A percentile compares a stretch with the other conserved stretches of the same genome.
Conservation (phyloP, 2,329 filamentous ascomycete species). For the Bipolaris victoriae region DNA sequence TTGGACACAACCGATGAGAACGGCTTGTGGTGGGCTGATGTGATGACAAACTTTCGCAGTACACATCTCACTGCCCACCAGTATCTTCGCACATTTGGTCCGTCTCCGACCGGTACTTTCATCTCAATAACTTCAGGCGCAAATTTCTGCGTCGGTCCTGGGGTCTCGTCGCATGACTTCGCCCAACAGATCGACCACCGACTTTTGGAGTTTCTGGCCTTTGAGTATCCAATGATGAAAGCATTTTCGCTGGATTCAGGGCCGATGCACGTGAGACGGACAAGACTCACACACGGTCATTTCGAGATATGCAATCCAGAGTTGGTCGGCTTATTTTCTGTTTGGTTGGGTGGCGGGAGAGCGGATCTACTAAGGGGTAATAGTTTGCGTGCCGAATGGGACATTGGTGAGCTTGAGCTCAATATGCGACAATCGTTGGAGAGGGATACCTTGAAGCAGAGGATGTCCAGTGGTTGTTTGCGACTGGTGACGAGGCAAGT, state of each 20-base stretch:
- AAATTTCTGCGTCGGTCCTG: background rate
- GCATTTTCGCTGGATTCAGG: background rate
- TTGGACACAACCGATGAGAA: background rate
- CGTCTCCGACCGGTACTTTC: constrained; percentile 3
- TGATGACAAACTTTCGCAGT: constrained; percentile 17
- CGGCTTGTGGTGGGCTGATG: constrained; percentile 11
- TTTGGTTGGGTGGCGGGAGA: constrained; percentile 1
- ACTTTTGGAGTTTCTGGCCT: background rate
- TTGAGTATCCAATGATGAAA: background rate
- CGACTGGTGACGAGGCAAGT: background rate
- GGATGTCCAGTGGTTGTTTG: background rate
- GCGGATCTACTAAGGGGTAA: constrained; percentile 1
- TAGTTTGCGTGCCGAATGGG: background rate
- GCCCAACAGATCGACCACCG: background rate
- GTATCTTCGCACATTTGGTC: constrained; percentile 14
- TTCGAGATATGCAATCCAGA: background rate
- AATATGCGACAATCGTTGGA: background rate
- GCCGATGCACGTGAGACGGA: background rate
- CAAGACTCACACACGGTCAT: background rate
- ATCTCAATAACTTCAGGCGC: background rate
- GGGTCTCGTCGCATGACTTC: background rate
- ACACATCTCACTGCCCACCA: constrained; percentile 20
- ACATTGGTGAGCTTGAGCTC: background rate
- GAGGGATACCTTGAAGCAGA: background rate
- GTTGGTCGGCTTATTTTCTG: background rate